Conservation (phyloP, 1,284 basidiomycete species). For the Apiotrichum brassicae region DNA sequence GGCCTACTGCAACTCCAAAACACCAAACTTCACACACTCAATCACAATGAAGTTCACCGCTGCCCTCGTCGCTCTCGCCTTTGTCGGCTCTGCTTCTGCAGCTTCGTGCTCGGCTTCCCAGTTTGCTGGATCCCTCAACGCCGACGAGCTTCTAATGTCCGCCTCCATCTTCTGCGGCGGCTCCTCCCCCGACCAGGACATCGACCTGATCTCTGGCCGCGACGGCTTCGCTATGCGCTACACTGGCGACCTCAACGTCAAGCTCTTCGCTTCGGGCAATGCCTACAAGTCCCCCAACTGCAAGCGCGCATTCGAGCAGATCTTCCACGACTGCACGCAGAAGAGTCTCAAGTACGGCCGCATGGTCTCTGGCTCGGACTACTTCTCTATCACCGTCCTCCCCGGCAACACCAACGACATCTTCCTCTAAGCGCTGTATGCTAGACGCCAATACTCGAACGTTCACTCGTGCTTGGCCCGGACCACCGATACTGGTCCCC, state of each 20-base stretch:
- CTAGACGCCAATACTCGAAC: no score
- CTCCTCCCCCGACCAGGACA: neutral
- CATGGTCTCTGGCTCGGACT: neutral
- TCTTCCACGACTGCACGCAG: neutral
- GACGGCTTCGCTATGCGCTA: neutral
- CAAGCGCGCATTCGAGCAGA: neutral
- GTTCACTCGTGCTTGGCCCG: no score
- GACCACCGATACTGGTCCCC: no score
- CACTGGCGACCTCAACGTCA: neutral
- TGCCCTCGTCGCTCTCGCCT: neutral
- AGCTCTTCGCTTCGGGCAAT: neutral
- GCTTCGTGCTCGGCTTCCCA: neutral
- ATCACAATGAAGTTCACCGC: neutral
- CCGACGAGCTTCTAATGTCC: neutral
- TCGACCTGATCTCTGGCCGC: neutral
- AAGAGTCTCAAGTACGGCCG: neutral
- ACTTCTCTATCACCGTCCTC: neutral
- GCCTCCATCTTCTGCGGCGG: neutral
- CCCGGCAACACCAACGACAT: neutral
- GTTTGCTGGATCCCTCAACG: neutral
- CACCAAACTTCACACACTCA: neutral
- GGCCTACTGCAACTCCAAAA: neutral
- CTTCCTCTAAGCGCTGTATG: neutral
- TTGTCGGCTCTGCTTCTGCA: neutral
- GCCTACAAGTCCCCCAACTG: neutral